Conservation (phyloP, 495 filamentous ascomycete species). For the Pyrenopolyporus hunteri region DNA sequence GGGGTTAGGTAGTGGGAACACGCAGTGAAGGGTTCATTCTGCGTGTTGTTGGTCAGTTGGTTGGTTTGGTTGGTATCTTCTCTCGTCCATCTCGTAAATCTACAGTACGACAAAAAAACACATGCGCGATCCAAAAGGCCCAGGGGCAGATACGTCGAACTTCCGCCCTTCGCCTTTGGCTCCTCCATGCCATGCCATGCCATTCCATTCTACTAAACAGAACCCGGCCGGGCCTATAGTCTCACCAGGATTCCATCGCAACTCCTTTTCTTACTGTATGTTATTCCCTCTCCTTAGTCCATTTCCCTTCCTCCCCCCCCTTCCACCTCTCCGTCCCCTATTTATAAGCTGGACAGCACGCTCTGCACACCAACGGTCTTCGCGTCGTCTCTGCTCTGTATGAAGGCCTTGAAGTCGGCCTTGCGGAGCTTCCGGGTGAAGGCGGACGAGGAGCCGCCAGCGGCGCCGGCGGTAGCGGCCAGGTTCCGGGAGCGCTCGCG, state of each 20-base stretch:
- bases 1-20: too few relatives aligned
- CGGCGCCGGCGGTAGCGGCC: conserved; percentile 45
- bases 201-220: too few relatives aligned
- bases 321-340: not conserved
- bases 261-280: too few relatives aligned
- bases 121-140: conserved; percentile 22
- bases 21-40: too few relatives aligned
- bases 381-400: conserved; percentile 81
- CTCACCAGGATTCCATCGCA: too few relatives aligned
- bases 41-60: too few relatives aligned
- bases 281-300: not conserved
- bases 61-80: too few relatives aligned
- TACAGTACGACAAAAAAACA: conserved; percentile 12
- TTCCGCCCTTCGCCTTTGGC: not conserved
- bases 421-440: conserved; percentile 58
- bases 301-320: not conserved
- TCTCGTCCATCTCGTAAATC: conserved; percentile 22
- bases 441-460: conserved; percentile 15
- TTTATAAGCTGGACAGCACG: conserved; percentile 63
- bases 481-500: conserved; percentile 71
- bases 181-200: not conserved
- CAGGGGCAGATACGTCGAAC: not conserved
- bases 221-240: too few relatives aligned
- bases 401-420: conserved; percentile 82
- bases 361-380: conserved; percentile 80